Percentiles rank a stretch among this genome's conserved stretches.
Conservation (phyloP, 2,329 filamentous ascomycete species). For the Trichoderma atrobrunneum region DNA sequence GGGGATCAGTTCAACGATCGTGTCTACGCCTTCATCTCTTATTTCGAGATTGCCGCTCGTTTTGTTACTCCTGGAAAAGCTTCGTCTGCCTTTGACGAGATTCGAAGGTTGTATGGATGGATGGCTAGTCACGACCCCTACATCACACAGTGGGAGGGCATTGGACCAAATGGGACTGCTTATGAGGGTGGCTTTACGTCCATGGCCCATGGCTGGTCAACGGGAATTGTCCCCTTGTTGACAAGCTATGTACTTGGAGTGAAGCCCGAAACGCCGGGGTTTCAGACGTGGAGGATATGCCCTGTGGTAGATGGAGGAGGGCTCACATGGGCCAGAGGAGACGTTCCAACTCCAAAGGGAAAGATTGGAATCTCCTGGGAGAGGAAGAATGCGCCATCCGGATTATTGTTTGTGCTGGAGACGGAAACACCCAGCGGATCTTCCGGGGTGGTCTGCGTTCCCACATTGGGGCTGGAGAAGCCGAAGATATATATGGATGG, state of each 20-base stretch:
- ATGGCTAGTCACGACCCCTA: constrained; percentile 47
- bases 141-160: constrained; percentile 51
- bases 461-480: not conserved
- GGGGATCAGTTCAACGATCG: constrained; percentile 39
- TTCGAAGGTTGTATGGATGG: constrained; percentile 48
- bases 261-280: constrained; percentile 43
- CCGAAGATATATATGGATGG: not conserved
- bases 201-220: constrained; percentile 51
- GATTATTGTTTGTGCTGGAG: not conserved
- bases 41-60: constrained; percentile 51
- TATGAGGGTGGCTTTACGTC: constrained; percentile 49
- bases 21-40: constrained; percentile 52
- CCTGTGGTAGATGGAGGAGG: constrained; percentile 33
- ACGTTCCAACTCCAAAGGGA: constrained; percentile 40
- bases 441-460: not conserved
- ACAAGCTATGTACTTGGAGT: constrained; percentile 48
- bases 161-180: constrained; percentile 40
- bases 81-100: constrained; percentile 42
- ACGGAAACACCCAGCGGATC: not conserved
- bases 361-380: constrained; percentile 21
- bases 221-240: constrained; percentile 47
- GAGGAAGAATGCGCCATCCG: not conserved
- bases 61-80: constrained; percentile 36
- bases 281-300: constrained; percentile 39
- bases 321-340: constrained; percentile 43